Evolutionary conservation across 441 rosid genomes (phyloP).

Genomic region (Populus hybrid): DNA sequence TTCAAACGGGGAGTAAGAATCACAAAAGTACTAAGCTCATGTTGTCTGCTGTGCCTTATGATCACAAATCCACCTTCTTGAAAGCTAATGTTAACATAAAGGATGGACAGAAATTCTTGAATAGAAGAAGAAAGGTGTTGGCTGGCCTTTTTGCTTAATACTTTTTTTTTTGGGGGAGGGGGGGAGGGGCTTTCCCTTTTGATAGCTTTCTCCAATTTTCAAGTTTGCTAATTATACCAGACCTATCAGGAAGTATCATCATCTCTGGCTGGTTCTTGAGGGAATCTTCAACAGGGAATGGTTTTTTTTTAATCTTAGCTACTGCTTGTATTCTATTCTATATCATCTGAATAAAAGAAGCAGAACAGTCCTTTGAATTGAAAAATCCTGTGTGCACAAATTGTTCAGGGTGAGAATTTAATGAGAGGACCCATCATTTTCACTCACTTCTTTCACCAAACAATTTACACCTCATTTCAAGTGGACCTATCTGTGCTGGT

Average conservation of each 20-base stretch:
- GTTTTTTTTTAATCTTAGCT: neutral
- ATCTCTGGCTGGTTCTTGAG: constrained; percentile 19
- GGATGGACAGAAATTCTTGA: neutral
- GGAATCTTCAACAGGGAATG: constrained; percentile 29
- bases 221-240: constrained; percentile 14
- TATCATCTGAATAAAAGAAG: neutral
- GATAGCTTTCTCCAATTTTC: neutral
- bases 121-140: too few relatives aligned
- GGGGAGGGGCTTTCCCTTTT: neutral
- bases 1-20: neutral
- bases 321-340: constrained; percentile 12
- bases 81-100: neutral
- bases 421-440: constrained; percentile 35
- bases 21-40: neutral
- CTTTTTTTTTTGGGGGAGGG: neutral
- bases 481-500: constrained; percentile 25
- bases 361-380: neutral
- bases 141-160: constrained; percentile 7
- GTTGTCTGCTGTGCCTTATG: constrained; percentile 2
- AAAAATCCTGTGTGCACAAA: constrained; percentile 7
- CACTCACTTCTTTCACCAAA: constrained; percentile 25
- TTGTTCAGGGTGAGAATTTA: constrained; percentile 18
- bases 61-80: constrained; percentile 6
- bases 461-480: constrained; percentile 13
- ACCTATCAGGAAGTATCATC: constrained; percentile 15